These are phyloP conservation scores for Ceriops tagal DNA, from an alignment of 345 rosid genomes.

Conservation along the genomic window DNA sequence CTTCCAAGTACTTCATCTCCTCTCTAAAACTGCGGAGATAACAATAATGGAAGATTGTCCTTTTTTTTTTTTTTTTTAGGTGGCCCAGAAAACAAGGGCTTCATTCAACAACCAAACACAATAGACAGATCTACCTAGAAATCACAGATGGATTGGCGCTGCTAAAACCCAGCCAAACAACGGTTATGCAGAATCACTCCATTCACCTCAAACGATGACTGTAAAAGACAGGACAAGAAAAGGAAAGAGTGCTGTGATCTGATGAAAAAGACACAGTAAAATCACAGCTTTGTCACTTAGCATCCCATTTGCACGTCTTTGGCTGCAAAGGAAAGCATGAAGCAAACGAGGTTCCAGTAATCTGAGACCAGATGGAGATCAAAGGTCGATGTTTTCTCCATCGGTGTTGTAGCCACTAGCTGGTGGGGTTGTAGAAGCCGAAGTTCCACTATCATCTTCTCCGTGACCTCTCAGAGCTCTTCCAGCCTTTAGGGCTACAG, in stretches of 20 bases:
- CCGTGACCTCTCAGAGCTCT: not conserved
- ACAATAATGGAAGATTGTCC: too few species aligned
- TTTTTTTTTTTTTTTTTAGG: too few species aligned
- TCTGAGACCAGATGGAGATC: not conserved
- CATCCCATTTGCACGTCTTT: too few species aligned
- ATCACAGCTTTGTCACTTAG: too few species aligned
- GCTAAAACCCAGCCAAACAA: too few species aligned
- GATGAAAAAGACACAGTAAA: too few species aligned
- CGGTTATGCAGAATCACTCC: not conserved
- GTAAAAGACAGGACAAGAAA: not conserved
- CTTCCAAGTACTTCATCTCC: not conserved
- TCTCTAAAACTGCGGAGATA: not conserved
- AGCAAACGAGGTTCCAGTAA: not conserved
- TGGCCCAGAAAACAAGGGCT: too few species aligned
- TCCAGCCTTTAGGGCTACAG: conserved; percentile 14
- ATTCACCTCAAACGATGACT: not conserved
- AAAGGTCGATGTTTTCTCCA: not conserved
- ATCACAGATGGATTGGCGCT: too few species aligned
- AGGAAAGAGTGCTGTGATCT: too few species aligned
- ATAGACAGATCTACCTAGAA: not conserved
- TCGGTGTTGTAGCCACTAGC: conserved; percentile 15
- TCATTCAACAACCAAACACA: not conserved
- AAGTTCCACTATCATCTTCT: not conserved
- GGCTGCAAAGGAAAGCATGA: too few species aligned
- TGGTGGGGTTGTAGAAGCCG: conserved; percentile 18